phyloP scores from a whole-genome alignment of 2,329 filamentous ascomycete genomes.

The Macrophomina phaseolina region DNA sequence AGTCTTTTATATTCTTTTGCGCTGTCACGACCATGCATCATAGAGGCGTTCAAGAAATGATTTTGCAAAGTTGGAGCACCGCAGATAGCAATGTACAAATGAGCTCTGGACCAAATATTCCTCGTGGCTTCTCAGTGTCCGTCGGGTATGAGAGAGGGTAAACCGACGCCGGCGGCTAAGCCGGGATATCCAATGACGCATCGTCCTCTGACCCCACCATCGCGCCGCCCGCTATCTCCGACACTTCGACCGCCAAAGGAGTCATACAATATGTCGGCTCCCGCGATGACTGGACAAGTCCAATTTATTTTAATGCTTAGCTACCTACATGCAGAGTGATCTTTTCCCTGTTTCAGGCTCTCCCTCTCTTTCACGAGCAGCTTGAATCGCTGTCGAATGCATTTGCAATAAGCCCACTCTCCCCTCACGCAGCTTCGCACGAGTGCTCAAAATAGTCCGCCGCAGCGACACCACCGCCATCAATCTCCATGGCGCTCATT shows the following conservation, averaged over 20 bases:
- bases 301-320: constrained; percentile 1
- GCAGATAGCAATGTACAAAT: neutral
- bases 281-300: neutral
- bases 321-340: neutral
- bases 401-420: neutral
- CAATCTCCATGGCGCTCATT: constrained; percentile 22
- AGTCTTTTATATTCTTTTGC: neutral
- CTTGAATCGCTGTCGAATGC: neutral
- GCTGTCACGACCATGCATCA: constrained; percentile 10
- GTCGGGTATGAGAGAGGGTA: neutral
- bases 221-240: constrained; percentile 20
- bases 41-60: constrained; percentile 17
- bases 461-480: neutral
- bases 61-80: neutral
- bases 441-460: constrained; percentile 17
- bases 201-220: constrained; percentile 12
- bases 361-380: neutral
- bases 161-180: neutral
- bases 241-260: constrained; percentile 1
- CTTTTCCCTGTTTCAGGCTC: neutral
- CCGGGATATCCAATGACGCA: constrained; percentile 14
- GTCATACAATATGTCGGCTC: constrained; percentile 3
- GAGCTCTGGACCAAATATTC: neutral
- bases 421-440: constrained; percentile 9
- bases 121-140: neutral